Evolutionary conservation across 768 basidiomycete genomes (phyloP).

Genomic region (button mushroom (Agaricus bisporus)): DNA sequence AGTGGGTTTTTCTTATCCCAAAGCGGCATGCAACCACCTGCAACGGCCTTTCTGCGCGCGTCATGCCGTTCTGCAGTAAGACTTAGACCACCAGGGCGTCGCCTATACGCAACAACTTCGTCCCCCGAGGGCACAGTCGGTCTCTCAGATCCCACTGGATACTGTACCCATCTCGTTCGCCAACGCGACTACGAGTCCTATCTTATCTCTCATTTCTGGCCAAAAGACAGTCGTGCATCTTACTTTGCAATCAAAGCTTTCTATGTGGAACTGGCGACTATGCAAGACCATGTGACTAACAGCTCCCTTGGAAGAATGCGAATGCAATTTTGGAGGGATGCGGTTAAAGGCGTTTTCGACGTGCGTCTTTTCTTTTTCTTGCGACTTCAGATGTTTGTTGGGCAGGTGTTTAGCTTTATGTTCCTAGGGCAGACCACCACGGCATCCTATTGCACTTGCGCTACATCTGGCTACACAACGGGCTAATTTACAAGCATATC

Average conservation of each 20-base stretch:
- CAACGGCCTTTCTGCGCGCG: neutral
- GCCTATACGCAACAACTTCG: neutral
- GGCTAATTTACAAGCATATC: slow-evolving; percentile 58
- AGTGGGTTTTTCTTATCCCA: neutral
- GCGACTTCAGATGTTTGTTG: slow-evolving; percentile 5
- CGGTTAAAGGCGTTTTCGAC: slow-evolving; percentile 59
- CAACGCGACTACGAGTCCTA: slow-evolving; percentile 82
- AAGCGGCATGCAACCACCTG: neutral
- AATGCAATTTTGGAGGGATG: slow-evolving; percentile 85
- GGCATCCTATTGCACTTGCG: slow-evolving; percentile 77
- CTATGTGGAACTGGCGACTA: slow-evolving; percentile 74
- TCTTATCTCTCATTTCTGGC: slow-evolving; percentile 65
- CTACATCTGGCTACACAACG: slow-evolving; percentile 49
- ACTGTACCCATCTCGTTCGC: slow-evolving; percentile 67
- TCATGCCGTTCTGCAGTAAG: neutral
- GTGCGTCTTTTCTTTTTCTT: slow-evolving; percentile 30
- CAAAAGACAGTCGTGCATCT: slow-evolving; percentile 53
- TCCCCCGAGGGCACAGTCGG: slow-evolving; percentile 12
- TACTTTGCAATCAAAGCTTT: slow-evolving; percentile 82
- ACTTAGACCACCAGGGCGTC: neutral
- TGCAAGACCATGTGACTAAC: slow-evolving; percentile 74
- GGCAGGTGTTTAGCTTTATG: slow-evolving; percentile 9
- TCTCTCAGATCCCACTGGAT: slow-evolving; percentile 41
- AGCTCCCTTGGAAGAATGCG: slow-evolving; percentile 74
- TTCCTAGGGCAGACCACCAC: slow-evolving; percentile 64